Evolutionary conservation across 2,329 filamentous ascomycete species (phyloP).

Genomic region (Aureobasidium mangrovei): DNA sequence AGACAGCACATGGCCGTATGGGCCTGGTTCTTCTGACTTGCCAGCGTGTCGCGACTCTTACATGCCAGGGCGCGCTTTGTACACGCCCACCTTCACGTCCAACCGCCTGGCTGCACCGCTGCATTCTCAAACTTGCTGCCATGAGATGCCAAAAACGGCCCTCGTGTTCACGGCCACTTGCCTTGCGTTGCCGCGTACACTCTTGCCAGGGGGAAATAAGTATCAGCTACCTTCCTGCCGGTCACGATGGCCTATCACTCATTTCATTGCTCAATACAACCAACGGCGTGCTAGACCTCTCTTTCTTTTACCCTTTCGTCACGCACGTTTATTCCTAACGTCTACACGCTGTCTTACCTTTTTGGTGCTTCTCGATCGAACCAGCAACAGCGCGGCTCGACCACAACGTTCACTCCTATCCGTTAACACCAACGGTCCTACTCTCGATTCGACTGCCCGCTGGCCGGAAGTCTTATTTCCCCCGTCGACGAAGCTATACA

Average conservation of each 20-base stretch:
- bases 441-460: slow-evolving; percentile 22
- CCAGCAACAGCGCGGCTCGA: slow-evolving; percentile 13
- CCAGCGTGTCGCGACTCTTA: slow-evolving; percentile 5
- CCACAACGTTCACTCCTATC: slow-evolving; percentile 11
- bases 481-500: slow-evolving; percentile 16
- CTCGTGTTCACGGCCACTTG: slow-evolving; percentile 8
- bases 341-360: slow-evolving; percentile 12
- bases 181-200: slow-evolving; percentile 11
- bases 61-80: slow-evolving; percentile 11
- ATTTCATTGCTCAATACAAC: slow-evolving; percentile 14
- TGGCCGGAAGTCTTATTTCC: slow-evolving; percentile 24
- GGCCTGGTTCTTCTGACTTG: background rate
- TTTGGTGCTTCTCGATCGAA: slow-evolving; percentile 14
- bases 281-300: slow-evolving; percentile 12
- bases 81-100: slow-evolving; percentile 10
- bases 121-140: slow-evolving; percentile 11
- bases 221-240: slow-evolving; percentile 10
- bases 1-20: slow-evolving; percentile 12
- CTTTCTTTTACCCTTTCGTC: slow-evolving; percentile 11
- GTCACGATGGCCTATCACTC: slow-evolving; percentile 12
- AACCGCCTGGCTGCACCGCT: background rate
- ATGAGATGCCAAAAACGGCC: slow-evolving; percentile 8
- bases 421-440: slow-evolving; percentile 14
- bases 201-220: slow-evolving; percentile 13
- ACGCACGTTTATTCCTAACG: slow-evolving; percentile 13